phyloP scores from a whole-genome alignment of 176 grass and related monocot species.

The bread wheat (Triticum aestivum) region IWGSC_CS_RefSeq_v2.1 NC_057810.1:76303899-76304398 shows the following conservation, averaged over 20 bases:
- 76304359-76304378: neutral
- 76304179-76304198: neutral
- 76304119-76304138: slow-evolving; percentile 9
- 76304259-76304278: neutral
- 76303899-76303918: neutral
- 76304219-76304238: slow-evolving; percentile 13
- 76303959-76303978: neutral
- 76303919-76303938: neutral
- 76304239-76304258: neutral
- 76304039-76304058: too few relatives aligned
- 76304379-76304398: neutral
- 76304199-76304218: neutral
- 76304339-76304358: neutral
- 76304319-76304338: neutral
- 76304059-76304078: too few relatives aligned
- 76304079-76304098: too few relatives aligned
- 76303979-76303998: neutral
- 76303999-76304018: neutral
- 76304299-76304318: neutral
- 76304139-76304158: slow-evolving; percentile 36
- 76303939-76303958: neutral
- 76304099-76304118: neutral
- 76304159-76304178: slow-evolving; percentile 14
- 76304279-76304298: neutral
- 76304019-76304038: too few relatives aligned